phyloP scores from a whole-genome alignment of 441 rosid species.

The Erodium texanum region DNA sequence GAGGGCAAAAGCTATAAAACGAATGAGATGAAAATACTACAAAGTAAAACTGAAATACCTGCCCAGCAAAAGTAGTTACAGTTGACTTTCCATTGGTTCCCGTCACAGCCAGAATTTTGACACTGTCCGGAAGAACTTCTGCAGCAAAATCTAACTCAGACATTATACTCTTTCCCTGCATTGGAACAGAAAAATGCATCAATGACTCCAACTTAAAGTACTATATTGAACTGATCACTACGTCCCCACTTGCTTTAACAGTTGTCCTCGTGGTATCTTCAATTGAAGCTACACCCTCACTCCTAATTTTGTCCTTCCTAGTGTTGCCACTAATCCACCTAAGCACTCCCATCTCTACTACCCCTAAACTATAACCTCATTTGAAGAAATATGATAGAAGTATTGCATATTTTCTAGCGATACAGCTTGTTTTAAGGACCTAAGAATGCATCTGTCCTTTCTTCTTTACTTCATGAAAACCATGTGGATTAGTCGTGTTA shows the following conservation, averaged over 20 bases:
- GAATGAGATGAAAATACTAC: background rate
- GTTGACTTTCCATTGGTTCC: constrained; percentile 36
- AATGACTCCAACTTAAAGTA: background rate
- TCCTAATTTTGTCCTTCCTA: background rate
- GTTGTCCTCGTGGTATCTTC: background rate
- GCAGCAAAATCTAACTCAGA: constrained; percentile 33
- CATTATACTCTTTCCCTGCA: constrained; percentile 25
- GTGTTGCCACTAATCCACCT: background rate
- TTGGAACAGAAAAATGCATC: background rate
- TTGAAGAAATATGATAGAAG: background rate
- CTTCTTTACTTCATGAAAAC: constrained; percentile 6
- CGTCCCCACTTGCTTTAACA: background rate
- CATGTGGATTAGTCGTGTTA: background rate
- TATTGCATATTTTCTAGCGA: background rate
- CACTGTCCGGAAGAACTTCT: constrained; percentile 21
- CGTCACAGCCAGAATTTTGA: constrained; percentile 28
- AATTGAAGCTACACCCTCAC: background rate
- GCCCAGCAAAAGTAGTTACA: constrained; percentile 30
- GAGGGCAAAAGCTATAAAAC: background rate
- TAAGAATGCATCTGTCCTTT: background rate
- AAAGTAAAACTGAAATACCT: constrained; percentile 15
- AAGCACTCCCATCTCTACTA: background rate
- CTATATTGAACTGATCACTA: background rate
- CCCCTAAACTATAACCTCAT: background rate
- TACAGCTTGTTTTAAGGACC: background rate